Evolutionary conservation across 768 basidiomycete species (phyloP).

Genomic region (Kwoniella shandongensis): DNA sequence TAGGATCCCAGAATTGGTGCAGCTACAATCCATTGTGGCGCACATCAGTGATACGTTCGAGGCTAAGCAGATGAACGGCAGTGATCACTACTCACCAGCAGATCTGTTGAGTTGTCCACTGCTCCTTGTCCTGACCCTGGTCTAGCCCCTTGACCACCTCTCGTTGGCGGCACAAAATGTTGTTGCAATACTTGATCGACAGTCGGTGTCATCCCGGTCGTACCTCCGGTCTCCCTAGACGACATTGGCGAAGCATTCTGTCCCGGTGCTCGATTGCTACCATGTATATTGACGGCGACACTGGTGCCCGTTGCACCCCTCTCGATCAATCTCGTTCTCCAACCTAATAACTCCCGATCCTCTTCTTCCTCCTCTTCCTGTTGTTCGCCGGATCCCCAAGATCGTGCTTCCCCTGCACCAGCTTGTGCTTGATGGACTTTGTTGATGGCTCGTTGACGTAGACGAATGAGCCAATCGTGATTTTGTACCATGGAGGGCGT

Average conservation of each 20-base stretch:
- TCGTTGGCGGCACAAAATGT: slow-evolving; percentile 3
- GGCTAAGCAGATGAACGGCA: no score
- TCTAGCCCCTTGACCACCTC: not conserved
- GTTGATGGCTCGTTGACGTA: slow-evolving; percentile 20
- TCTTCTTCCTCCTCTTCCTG: slow-evolving; percentile 2
- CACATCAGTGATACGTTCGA: slow-evolving; percentile 1
- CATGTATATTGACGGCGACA: slow-evolving; percentile 13
- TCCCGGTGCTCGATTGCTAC: no score
- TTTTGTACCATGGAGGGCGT: slow-evolving; percentile 23
- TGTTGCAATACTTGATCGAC: slow-evolving; percentile 24
- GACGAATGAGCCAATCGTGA: slow-evolving; percentile 28
- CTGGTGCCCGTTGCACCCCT: slow-evolving; percentile 14
- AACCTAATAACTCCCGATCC: slow-evolving; percentile 26
- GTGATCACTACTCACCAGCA: slow-evolving; percentile 11
- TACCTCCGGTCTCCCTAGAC: not conserved
- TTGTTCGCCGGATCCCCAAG: not conserved
- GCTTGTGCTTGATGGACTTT: slow-evolving; percentile 4
- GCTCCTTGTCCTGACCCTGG: not conserved
- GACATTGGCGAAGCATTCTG: no score
- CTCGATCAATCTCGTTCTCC: slow-evolving; percentile 33
- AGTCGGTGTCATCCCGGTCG: slow-evolving; percentile 4
- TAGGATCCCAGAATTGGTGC: slow-evolving; percentile 29
- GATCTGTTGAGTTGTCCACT: slow-evolving; percentile 12
- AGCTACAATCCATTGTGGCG: slow-evolving; percentile 2
- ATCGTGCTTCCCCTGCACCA: not conserved